These are phyloP conservation scores for Bryoglossum gracile DNA, from an alignment of 495 filamentous ascomycete species.

Conservation along the genomic window DNA sequence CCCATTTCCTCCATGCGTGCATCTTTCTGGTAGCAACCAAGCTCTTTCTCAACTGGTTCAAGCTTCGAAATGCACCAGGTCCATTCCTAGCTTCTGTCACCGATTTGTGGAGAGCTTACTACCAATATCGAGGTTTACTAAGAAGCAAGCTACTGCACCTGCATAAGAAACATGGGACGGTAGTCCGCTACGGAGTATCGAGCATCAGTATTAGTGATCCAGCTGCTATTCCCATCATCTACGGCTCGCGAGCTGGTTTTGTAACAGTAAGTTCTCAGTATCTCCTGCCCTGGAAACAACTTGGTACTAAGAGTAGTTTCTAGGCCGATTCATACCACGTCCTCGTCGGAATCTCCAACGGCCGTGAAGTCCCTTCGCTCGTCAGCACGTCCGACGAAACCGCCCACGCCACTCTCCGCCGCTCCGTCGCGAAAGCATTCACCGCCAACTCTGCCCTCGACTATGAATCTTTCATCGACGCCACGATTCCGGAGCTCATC, in stretches of 20 bases:
- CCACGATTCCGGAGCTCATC: slow-evolving; percentile 2
- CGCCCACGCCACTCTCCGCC: slow-evolving; percentile 1
- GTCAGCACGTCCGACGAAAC: slow-evolving; percentile 3
- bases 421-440: slow-evolving; percentile 8
- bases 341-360: slow-evolving; percentile 5
- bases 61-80: slow-evolving; percentile 23
- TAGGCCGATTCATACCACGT: slow-evolving; percentile 10
- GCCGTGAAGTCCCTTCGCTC: slow-evolving; percentile 1
- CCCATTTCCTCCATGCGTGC: too few species aligned
- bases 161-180: slow-evolving; percentile 22
- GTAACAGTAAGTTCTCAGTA: slow-evolving; percentile 18
- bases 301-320: background rate
- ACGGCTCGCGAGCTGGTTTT: slow-evolving; percentile 26
- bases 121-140: slow-evolving; percentile 5
- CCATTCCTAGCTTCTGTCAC: slow-evolving; percentile 24
- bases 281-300: background rate
- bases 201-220: slow-evolving; percentile 27
- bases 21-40: background rate
- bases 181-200: slow-evolving; percentile 27
- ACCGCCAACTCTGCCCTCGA: background rate
- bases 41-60: slow-evolving; percentile 9
- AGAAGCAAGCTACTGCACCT: slow-evolving; percentile 19
- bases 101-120: slow-evolving; percentile 25
- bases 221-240: slow-evolving; percentile 24
- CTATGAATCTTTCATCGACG: slow-evolving; percentile 2